Evolutionary conservation across 2,329 filamentous ascomycete species (phyloP), one percentile per base, ranked within the genome.

Genomic region (Xylaria arbuscula): DNA sequence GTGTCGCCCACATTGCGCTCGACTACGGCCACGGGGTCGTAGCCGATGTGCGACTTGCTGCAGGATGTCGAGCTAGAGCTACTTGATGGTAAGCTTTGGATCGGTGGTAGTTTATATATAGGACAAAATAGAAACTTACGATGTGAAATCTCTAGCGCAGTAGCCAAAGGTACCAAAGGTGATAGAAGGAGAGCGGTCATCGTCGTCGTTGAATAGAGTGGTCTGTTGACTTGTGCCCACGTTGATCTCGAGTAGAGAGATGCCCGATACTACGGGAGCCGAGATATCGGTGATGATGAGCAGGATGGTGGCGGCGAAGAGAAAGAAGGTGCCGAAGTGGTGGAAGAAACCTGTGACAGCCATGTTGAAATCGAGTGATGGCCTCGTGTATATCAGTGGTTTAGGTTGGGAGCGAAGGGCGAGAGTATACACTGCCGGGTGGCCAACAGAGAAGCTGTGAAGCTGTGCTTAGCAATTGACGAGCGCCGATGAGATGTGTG

Each of bases 151-250:
- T 11, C 63, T 32, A 7, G 70, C 69, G 72, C 84, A 86, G 72
- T 81, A 82, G 8, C 84, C 84, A 69, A 84, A 85, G 5, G 81
- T 83, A 24, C 84, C 84, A 68, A 85, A 85, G 7, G 76, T 76
- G 10, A 78, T 62, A 73, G 68, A 65, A 66, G 78, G 75, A 59
- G 68, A 62, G 22, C 67, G 55, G 19, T 71, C 50, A 28, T 72
- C 42, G 45, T 68, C 45, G 19, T 58, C 36, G 40, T 17, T 45
- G 50, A 67, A 65, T 9, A 71, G 2, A 1, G 13, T 5, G 24
- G 56, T 40, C 32, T 58, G 48, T 11, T 24, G 24, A 19, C 64
- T 47, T 13, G 71, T 68, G 71, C 81, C 80, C 34, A 79, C 75
- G 34, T 76, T 78, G 42, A 85, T 78, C 59, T 78, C 79, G 9